Percentiles rank a stretch among this genome's conserved stretches.
Conservation (phyloP, 495 filamentous ascomycete species). For the Astrothelium macrocarpum region DNA sequence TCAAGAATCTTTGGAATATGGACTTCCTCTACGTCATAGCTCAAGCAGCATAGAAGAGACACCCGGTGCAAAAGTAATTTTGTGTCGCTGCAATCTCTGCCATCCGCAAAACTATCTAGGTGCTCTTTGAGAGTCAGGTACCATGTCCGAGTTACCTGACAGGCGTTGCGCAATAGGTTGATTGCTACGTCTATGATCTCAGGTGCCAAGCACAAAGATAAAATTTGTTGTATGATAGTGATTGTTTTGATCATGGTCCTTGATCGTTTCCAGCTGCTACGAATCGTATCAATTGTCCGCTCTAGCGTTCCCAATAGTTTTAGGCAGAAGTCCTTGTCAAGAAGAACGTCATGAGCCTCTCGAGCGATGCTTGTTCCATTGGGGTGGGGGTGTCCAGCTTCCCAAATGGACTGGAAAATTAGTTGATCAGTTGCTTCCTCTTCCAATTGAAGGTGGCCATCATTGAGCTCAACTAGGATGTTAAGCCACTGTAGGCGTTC, state of each 20-base stretch:
- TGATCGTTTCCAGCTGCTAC: not conserved
- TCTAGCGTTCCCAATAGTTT: not conserved
- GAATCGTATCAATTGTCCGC: not conserved
- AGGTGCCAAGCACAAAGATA: not conserved
- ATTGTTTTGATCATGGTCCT: not conserved
- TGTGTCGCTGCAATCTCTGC: not conserved
- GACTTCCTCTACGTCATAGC: not conserved
- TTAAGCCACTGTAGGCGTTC: slow-evolving; percentile 22
- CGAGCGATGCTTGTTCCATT: not conserved
- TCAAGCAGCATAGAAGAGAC: not conserved
- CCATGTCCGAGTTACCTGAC: not conserved
- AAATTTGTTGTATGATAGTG: not conserved
- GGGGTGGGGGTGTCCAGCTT: not conserved
- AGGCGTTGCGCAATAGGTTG: not conserved
- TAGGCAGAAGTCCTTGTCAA: not conserved
- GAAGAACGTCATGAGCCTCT: not conserved
- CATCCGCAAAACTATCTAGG: not conserved
- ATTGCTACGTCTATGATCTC: not conserved
- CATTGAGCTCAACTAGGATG: slow-evolving; percentile 16
- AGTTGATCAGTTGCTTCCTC: slow-evolving; percentile 18
- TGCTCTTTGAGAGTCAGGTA: not conserved
- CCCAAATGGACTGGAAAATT: not conserved
- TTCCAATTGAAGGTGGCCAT: slow-evolving; percentile 15
- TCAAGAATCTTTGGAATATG: not conserved
- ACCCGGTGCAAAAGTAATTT: not conserved